A percentile compares a stretch with the other conserved stretches of the same genome.
These are phyloP conservation scores for Penicillium concentricum DNA, from an alignment of 2,329 filamentous ascomycete genomes.

Conservation along the genomic window DNA sequence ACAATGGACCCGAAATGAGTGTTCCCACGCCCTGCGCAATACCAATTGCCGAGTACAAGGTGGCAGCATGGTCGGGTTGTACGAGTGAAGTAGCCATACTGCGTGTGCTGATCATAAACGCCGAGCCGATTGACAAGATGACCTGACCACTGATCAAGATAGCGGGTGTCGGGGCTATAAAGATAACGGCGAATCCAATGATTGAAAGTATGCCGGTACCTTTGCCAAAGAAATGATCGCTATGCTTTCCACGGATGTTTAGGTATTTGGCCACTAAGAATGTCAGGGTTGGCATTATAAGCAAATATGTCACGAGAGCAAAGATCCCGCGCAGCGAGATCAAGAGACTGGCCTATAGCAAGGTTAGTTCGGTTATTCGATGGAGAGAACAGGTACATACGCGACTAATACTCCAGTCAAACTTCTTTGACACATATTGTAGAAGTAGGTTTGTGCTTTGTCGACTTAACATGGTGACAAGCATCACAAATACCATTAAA, in stretches of 20 bases:
- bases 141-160: conserved; percentile 23
- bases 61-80: conserved; percentile 26
- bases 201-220: conserved; percentile 17
- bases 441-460: conserved; percentile 26
- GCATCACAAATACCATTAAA: conserved; percentile 22
- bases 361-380: conserved; percentile 2
- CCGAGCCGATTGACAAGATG: conserved; percentile 26
- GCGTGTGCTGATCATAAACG: conserved; percentile 23
- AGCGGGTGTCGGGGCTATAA: conserved; percentile 16
- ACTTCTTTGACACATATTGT: conserved; percentile 32
- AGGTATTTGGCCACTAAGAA: conserved; percentile 16
- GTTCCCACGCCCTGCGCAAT: conserved; percentile 23
- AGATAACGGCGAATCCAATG: conserved; percentile 22
- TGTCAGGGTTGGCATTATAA: conserved; percentile 24
- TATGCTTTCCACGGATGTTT: conserved; percentile 18
- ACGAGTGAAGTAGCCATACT: conserved; percentile 31
- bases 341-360: conserved; percentile 26
- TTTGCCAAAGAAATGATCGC: conserved; percentile 25
- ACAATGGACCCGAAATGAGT: conserved; percentile 27
- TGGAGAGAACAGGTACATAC: conserved; percentile 14
- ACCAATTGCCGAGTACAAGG: conserved; percentile 29
- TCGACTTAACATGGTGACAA: conserved; percentile 24
- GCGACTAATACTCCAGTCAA: conserved; percentile 29
- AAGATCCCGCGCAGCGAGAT: conserved; percentile 28
- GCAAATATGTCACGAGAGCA: conserved; percentile 20